Conservation (phyloP, 2,329 filamentous ascomycete genomes). For the Xylaria arbuscula region DNA sequence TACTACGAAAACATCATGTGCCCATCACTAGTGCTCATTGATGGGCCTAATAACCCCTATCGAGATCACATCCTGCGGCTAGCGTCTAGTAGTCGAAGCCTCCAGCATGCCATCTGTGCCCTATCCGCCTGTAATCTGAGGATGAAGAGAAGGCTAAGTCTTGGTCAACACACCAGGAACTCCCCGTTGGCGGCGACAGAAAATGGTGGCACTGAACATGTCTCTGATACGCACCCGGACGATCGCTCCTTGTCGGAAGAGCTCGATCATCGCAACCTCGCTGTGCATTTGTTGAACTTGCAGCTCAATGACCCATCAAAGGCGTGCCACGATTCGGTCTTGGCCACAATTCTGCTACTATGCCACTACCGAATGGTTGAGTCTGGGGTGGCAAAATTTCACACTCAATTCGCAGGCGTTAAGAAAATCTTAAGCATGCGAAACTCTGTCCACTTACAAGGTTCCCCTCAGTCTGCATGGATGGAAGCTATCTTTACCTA, state of each 20-base stretch:
- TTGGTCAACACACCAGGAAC: constrained; percentile 66
- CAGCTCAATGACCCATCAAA: constrained; percentile 81
- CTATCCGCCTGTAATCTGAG: constrained; percentile 89
- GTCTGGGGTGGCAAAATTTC: constrained; percentile 91
- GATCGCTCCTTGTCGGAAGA: constrained; percentile 80
- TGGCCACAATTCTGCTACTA: constrained; percentile 87
- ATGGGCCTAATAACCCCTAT: constrained; percentile 87
- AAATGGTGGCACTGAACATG: constrained; percentile 58
- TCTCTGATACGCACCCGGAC: constrained; percentile 61
- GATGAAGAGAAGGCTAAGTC: constrained; percentile 78
- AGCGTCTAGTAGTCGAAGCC: constrained; percentile 78
- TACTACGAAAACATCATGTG: constrained; percentile 95
- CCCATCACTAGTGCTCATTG: constrained; percentile 90
- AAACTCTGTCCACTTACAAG: constrained; percentile 63
- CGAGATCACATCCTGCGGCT: constrained; percentile 83
- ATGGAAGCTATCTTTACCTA: constrained; percentile 94
- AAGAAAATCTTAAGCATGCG: constrained; percentile 88
- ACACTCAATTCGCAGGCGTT: constrained; percentile 91
- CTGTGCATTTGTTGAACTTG: constrained; percentile 84
- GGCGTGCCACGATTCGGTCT: constrained; percentile 84
- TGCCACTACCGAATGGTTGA: constrained; percentile 95
- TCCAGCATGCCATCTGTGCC: constrained; percentile 94
- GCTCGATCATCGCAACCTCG: constrained; percentile 81
- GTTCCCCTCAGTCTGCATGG: constrained; percentile 80
- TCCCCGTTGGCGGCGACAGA: constrained; percentile 58